A percentile compares a stretch with the other conserved stretches of the same genome.
phyloP scores from a whole-genome alignment of 2,329 filamentous ascomycete species.

The Penicillium paneum region DNA sequence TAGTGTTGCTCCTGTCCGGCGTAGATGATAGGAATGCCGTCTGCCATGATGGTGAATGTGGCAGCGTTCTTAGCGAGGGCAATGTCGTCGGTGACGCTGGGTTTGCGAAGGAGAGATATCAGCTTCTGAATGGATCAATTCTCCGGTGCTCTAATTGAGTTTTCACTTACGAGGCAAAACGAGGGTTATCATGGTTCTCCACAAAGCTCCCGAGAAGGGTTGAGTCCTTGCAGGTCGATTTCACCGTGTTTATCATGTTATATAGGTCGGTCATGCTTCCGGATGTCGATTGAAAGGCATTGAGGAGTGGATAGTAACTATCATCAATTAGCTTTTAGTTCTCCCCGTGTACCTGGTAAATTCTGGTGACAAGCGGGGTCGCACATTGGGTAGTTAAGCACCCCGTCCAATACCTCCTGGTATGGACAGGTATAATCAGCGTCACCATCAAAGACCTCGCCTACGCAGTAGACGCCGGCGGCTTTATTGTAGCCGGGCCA shows the following conservation, averaged over 20 bases:
- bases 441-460: constrained; percentile 47
- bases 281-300: constrained; percentile 30
- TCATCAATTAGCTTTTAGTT: neutral
- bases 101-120: neutral
- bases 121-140: neutral
- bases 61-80: constrained; percentile 58
- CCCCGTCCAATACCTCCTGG: constrained; percentile 46
- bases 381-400: constrained; percentile 49
- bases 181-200: constrained; percentile 60
- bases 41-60: constrained; percentile 55
- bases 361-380: neutral
- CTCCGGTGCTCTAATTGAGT: neutral
- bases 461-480: constrained; percentile 48
- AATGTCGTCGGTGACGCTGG: constrained; percentile 27
- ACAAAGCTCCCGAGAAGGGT: constrained; percentile 53
- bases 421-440: constrained; percentile 43
- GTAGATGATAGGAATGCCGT: constrained; percentile 64
- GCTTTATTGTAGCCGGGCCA: constrained; percentile 42
- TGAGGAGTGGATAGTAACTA: constrained; percentile 28
- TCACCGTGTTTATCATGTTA: constrained; percentile 31
- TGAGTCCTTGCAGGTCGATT: constrained; percentile 40
- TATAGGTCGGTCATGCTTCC: constrained; percentile 34
- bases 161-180: constrained; percentile 44
- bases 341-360: neutral
- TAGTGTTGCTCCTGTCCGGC: constrained; percentile 64